Conservation (phyloP, 495 filamentous ascomycete genomes). For the Penicillium turbatum region DNA sequence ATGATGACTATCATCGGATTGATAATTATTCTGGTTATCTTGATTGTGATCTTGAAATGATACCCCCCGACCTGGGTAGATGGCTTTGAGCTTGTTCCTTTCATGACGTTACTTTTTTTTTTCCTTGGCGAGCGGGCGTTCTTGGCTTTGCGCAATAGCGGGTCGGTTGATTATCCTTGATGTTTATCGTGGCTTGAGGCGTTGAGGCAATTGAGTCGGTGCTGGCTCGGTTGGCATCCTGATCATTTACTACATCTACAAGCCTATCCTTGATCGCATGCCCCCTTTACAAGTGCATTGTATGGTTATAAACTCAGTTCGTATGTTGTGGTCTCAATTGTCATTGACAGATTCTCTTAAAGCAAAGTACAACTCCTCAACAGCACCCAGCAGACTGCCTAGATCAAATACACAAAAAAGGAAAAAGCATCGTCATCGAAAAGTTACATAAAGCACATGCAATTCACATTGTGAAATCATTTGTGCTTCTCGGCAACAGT, state of each 20-base stretch:
- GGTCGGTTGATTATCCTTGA: constrained; percentile 8
- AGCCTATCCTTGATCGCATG: neutral
- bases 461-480: constrained; percentile 1
- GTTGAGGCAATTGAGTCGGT: constrained; percentile 9
- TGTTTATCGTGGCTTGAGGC: constrained; percentile 12
- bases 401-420: neutral
- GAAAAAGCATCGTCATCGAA: neutral
- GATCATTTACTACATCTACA: constrained; percentile 9
- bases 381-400: neutral
- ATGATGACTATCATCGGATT: constrained; percentile 70
- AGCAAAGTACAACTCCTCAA: neutral
- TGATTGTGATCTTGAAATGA: constrained; percentile 76
- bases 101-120: constrained; percentile 10
- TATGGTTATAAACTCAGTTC: neutral
- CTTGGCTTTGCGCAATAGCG: constrained; percentile 2
- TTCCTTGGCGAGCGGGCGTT: constrained; percentile 28
- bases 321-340: neutral
- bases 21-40: constrained; percentile 70
- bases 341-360: neutral
- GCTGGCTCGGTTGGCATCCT: neutral
- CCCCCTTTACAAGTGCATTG: neutral
- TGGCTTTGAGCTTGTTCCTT: neutral
- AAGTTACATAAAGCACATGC: neutral
- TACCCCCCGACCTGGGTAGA: neutral
- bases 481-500: constrained; percentile 15